phyloP scores from a whole-genome alignment of 108 stramenopile species.

The Cyclostephanos tholiformis region DNA sequence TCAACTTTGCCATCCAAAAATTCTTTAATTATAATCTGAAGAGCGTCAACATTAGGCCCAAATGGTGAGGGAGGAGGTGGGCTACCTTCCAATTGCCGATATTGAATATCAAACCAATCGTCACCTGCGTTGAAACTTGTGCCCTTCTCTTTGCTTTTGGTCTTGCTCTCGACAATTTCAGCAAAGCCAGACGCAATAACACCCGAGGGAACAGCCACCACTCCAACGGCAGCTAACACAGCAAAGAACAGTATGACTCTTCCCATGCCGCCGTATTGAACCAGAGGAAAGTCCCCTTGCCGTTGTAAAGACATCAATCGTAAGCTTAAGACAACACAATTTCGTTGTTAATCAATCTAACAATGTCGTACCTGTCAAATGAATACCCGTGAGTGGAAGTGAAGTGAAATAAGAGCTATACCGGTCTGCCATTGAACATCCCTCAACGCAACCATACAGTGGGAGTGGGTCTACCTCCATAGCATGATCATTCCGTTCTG shows the following conservation, averaged over 20 bases:
- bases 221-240: conserved; percentile 90
- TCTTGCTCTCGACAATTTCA: conserved; percentile 82
- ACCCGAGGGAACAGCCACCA: conserved; percentile 87
- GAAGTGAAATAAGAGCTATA: conserved; percentile 73
- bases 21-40: conserved; percentile 64
- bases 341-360: background rate
- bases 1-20: conserved; percentile 71
- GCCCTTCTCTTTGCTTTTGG: conserved; percentile 41
- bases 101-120: conserved; percentile 81
- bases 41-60: conserved; percentile 65
- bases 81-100: conserved; percentile 55
- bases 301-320: background rate
- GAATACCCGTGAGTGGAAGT: conserved; percentile 69
- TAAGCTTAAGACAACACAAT: background rate
- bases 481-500: conserved; percentile 69
- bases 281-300: conserved; percentile 63
- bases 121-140: conserved; percentile 56
- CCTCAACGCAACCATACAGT: conserved; percentile 63
- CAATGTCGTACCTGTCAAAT: conserved; percentile 45
- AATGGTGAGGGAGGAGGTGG: conserved; percentile 60
- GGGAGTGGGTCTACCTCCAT: conserved; percentile 78
- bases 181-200: conserved; percentile 89
- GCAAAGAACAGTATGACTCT: conserved; percentile 75
- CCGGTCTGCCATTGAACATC: conserved; percentile 75
- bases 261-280: conserved; percentile 65